These are phyloP conservation scores for Heterobasidion occidentale DNA, from an alignment of 1,284 basidiomycete species.

Conservation along the genomic window DNA sequence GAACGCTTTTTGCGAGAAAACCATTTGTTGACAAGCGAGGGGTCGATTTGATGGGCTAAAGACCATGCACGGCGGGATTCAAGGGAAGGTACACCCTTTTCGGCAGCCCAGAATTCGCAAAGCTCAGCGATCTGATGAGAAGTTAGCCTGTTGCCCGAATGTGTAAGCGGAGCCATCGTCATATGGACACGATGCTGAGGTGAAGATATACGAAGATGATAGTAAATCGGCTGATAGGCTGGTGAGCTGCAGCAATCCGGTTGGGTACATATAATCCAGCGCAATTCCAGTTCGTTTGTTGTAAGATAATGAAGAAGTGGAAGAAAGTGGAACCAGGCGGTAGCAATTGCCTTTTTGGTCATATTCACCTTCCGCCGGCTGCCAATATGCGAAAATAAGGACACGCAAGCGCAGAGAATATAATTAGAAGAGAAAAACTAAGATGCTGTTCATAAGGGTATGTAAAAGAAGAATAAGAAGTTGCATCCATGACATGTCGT, in stretches of 20 bases:
- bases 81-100: constrained; percentile 7
- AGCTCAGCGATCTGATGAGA: constrained; percentile 1
- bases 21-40: constrained; percentile 7
- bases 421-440: neutral
- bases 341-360: too few species aligned
- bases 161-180: neutral
- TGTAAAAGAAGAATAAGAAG: neutral
- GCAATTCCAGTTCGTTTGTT: too few species aligned
- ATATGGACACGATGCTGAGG: neutral
- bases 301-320: too few species aligned
- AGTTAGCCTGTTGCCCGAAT: neutral
- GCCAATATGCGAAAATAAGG: too few species aligned
- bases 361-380: too few species aligned
- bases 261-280: too few species aligned
- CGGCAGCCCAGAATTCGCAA: constrained; percentile 4
- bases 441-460: neutral
- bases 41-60: neutral
- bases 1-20: constrained; percentile 1
- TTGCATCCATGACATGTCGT: neutral
- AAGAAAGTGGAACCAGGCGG: too few species aligned
- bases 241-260: too few species aligned
- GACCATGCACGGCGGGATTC: constrained; percentile 8
- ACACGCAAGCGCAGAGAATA: too few species aligned
- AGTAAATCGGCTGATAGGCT: too few species aligned
- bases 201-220: neutral